Base-by-base conservation (phyloP, 1,284 basidiomycete genomes). In the Heterobasidion parviporum region DNA sequence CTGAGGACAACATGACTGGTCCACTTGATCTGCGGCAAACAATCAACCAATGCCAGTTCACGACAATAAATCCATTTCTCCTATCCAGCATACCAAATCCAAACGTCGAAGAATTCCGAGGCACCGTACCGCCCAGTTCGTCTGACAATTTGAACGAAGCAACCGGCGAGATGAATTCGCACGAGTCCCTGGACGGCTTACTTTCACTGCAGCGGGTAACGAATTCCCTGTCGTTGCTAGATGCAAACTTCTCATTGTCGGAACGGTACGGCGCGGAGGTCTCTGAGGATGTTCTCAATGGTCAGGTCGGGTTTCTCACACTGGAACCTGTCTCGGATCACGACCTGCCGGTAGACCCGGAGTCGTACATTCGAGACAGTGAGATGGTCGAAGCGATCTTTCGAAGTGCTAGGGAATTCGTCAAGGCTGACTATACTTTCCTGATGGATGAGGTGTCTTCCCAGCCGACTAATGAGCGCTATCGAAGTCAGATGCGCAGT, bases 401-500 rank as follows among this genome's bases (percentile, higher is more conserved):
- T 49, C 41, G 51, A 50, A 38, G 35, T 53, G 32, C 20, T 54
- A 43, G 18, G 54, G 26, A 4, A 35, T 16, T 16, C n/a, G 48
- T 56, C 45, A 56, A 50, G 53, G n/a, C 3, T n/a, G 26, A n/a
- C 54, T 18, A 15, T 41, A 51, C 47, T 35, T 48, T 15, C 70
- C 60, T 49, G 47, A 20, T 33, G 47, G 15, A 49, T 32, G 47
- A 49, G 14, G 8, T 32, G 47, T 20, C 8, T 15, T 26, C 26
- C n/a, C 18, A 20, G 26, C 20, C 47, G 14, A 20, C 47, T 49
- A 14, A 35, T 72, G 70, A 59, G 72, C 70, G 66, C 56, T 73
- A 78, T 67, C 74, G 74, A 60, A 58, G 59, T 59, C 62, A 70
- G 66, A 68, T 77, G 57, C 70, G 72, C 54, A 69, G 69, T 33